phyloP scores from a whole-genome alignment of 129 eudicot species.

The Flaveria bidentis region DNA sequence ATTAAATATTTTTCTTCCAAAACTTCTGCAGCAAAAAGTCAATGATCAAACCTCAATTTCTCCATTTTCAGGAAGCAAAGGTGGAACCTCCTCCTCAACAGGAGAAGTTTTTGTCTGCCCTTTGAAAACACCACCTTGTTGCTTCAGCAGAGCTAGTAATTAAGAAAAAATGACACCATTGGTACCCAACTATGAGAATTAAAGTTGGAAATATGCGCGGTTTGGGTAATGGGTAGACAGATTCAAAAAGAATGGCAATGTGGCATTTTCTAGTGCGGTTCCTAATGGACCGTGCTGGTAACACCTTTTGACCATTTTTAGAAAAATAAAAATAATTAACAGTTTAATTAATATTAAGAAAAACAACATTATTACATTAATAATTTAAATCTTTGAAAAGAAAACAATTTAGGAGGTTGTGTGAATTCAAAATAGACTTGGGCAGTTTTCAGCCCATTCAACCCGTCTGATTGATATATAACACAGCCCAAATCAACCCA shows the following conservation, averaged over 20 bases:
- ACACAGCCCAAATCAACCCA: not conserved
- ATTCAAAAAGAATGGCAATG: not conserved
- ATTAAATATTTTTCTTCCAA: constrained; percentile 15
- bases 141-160: constrained; percentile 86
- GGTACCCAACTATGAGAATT: constrained; percentile 9
- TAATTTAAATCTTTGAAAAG: constrained; percentile 2
- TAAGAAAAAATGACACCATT: constrained; percentile 20
- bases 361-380: not conserved
- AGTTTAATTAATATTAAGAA: not conserved
- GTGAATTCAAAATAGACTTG: not conserved
- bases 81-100: constrained; percentile 84
- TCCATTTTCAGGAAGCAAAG: constrained; percentile 89
- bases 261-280: not conserved
- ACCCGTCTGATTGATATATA: not conserved
- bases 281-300: not conserved
- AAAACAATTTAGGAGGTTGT: not conserved
- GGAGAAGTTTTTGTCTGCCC: constrained; percentile 69
- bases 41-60: constrained; percentile 65
- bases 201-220: not conserved
- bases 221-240: constrained; percentile 5
- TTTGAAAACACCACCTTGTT: constrained; percentile 86
- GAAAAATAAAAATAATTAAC: not conserved
- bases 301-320: not conserved
- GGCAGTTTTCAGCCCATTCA: not conserved
- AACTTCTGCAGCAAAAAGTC: not conserved